Evolutionary conservation across 2,329 filamentous ascomycete genomes (phyloP).

Genomic region (Penicillium polonicum): DNA sequence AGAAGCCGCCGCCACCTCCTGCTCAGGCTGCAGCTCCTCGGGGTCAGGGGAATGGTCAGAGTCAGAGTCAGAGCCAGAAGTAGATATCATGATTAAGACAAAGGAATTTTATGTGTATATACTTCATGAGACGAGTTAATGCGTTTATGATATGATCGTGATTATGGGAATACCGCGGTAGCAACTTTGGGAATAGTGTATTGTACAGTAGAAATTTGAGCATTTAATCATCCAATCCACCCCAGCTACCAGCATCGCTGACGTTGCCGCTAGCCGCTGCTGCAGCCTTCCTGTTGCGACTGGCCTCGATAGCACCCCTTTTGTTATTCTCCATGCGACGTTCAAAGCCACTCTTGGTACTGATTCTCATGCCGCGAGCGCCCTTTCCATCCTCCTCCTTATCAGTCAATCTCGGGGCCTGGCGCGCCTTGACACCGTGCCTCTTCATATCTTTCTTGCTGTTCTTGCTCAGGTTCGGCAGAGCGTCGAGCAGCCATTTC

Average conservation of each 20-base stretch:
- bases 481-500: constrained; percentile 82
- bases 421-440: constrained; percentile 73
- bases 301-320: constrained; percentile 47
- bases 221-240: constrained; percentile 41
- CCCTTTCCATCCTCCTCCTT: constrained; percentile 48
- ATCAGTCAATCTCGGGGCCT: constrained; percentile 43
- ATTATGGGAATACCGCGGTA: constrained; percentile 5
- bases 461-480: constrained; percentile 80
- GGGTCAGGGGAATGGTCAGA: constrained; percentile 1
- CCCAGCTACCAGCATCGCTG: constrained; percentile 38
- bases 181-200: constrained; percentile 5
- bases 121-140: constrained; percentile 10
- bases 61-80: neutral
- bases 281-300: constrained; percentile 36
- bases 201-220: constrained; percentile 19
- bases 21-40: constrained; percentile 2
- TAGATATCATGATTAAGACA: constrained; percentile 3
- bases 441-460: constrained; percentile 80
- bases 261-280: constrained; percentile 25
- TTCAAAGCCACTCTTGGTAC: constrained; percentile 56
- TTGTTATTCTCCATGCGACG: constrained; percentile 47
- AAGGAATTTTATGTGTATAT: neutral
- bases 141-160: constrained; percentile 15
- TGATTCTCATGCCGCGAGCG: constrained; percentile 61
- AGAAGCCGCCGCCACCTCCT: constrained; percentile 14